Base-by-base conservation (phyloP, 164 flowering plant genomes). In the Nymphaea thermarum region DNA sequence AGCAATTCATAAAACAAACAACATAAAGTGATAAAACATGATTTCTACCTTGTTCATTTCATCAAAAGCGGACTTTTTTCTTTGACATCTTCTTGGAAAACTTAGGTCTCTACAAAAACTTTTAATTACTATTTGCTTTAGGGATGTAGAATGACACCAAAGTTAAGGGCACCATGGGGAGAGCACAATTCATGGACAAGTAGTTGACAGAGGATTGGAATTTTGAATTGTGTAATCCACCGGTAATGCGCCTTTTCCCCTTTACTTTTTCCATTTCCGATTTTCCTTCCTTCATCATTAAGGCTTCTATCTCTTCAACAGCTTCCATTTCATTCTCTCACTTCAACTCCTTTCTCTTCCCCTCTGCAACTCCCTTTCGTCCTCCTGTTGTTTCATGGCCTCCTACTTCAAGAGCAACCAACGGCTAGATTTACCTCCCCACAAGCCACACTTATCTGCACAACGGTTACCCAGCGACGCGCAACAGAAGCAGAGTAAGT, bases 401-500 rank as follows among this genome's bases (percentile, higher is more conserved):
- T 2, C 55, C 5, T 47, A 7, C 2, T 47, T 47, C 55, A 47
- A 6, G 12, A 47, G 55, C 55, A 6, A 7, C 12, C 55, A 47
- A 47, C 55, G 12, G 55, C 36, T 25, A 25, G 36, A 25, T 25
- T 25, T 25, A 25, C 7, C 55, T 47, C 55, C 12, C 12, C 11
- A 62, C 10, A 63, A 62, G 42, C 53, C 53, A 64, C 45, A 64
- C 25, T 47, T 55, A 73, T 75, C 80, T 67, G 65, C 73, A 47
- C 71, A 76, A 67, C 65, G 72, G 66, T 60, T 75, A 60, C 45
- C 79, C 67, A 78, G 66, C 36, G 47, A 14, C 10, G 42, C 17
- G 14, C 43, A 78, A 68, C 80, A 85, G 69, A 81, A 80, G 72
- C 86, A 86, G 77, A 76, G 79, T 67, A 61, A 61, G 64, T 76